Base-by-base conservation (phyloP, 2,329 filamentous ascomycete species). In the Aspergillus versicolor region DNA sequence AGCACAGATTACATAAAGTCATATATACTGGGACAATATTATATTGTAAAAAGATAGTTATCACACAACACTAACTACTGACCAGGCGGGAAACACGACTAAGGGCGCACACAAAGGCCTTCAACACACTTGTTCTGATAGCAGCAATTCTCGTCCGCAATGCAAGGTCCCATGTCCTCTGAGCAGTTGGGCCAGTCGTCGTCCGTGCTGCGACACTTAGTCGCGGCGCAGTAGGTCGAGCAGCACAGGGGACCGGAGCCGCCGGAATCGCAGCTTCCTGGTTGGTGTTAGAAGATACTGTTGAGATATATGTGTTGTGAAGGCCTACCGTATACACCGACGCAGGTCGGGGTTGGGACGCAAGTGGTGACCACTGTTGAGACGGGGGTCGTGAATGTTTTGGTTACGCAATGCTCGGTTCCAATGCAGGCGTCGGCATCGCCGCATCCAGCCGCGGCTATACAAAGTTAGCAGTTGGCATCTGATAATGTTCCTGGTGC, bases 201-300 rank as follows among this genome's bases (percentile, higher is more conserved):
- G 52, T 70, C 67, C 1, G 68, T 70, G 17, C 65, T 58, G 21
- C 69, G 63, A 52, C 69, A 70, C 27, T 65, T 66, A 2, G 54
- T 68, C 3, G 67, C 69, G 4, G 67, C 68, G 19, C 70, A 70
- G 41, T 70, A 69, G 9, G 62, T 63, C 3, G 68, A 70, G 61
- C 68, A 72, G 52, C 68, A 70, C 41, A 54, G 52, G 4, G 54
- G 62, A 5, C 55, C 56, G 40, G 49, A 43, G 3, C 48, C 67
- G 37, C 46, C 68, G 30, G 57, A 68, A 1, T 49, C 48, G 30
- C 67, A 68, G n/a, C 57, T 51, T 6, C 44, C 63, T 65, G n/a
- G n/a, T 8, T 17, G 2, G 15, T 15, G 12, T 34, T 34, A 38
- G 21, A 21, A 2, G 3, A 2, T 2, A 21, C 19, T 21, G 19